phyloP scores from a whole-genome alignment of 1,284 basidiomycete species.

The Lignosus rhinocerotis region DNA sequence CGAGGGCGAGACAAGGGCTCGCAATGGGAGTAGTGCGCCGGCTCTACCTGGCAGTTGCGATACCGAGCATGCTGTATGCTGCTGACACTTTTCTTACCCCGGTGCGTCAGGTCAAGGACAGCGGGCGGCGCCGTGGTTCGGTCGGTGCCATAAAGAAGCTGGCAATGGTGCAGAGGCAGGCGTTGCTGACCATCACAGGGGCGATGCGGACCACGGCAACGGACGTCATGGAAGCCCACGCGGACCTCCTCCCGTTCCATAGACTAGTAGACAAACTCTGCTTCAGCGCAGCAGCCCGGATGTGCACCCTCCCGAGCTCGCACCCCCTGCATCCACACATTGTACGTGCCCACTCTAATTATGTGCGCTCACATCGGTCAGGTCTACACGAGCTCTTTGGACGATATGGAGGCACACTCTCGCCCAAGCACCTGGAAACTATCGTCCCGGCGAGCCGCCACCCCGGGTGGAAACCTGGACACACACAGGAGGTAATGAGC shows the following conservation, averaged over 20 bases:
- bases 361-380: constrained; percentile 19
- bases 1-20: constrained; percentile 7
- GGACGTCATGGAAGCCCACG: constrained; percentile 34
- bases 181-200: constrained; percentile 35
- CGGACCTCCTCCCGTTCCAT: constrained; percentile 34
- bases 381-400: constrained; percentile 26
- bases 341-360: constrained; percentile 4
- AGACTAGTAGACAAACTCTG: constrained; percentile 29
- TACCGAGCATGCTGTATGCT: constrained; percentile 39
- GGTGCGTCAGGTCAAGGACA: constrained; percentile 7
- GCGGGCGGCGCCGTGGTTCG: constrained; percentile 14
- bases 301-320: constrained; percentile 33
- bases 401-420: constrained; percentile 1
- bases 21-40: background rate
- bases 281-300: constrained; percentile 28
- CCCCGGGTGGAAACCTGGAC: background rate
- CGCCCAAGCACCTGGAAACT: background rate
- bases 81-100: constrained; percentile 37
- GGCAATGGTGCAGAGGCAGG: constrained; percentile 32
- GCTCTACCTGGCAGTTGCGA: constrained; percentile 30
- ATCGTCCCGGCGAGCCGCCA: background rate
- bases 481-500: background rate
- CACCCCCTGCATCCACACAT: constrained; percentile 35
- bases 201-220: constrained; percentile 35
- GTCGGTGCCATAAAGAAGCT: constrained; percentile 21